These are phyloP conservation scores for Colletotrichum spinosum DNA, from an alignment of 2,329 filamentous ascomycete genomes.

Conservation along the genomic window DNA sequence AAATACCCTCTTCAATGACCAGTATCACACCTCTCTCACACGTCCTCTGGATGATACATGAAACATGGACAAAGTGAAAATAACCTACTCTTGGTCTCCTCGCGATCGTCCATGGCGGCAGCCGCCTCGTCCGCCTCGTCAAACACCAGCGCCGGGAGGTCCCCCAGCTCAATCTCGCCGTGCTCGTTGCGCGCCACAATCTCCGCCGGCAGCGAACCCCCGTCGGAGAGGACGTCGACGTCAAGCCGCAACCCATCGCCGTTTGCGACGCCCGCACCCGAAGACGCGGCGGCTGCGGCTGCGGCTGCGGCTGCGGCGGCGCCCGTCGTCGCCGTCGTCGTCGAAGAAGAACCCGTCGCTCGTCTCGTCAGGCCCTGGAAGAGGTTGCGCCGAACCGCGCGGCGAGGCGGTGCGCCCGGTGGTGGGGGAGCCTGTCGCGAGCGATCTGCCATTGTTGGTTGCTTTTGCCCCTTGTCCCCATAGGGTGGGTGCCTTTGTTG, in stretches of 20 bases:
- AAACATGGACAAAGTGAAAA: too few relatives aligned
- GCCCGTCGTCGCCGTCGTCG: neutral
- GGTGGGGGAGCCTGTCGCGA: slow-evolving; percentile 22
- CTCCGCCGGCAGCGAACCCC: slow-evolving; percentile 50
- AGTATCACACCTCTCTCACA: neutral
- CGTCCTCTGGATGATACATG: too few relatives aligned
- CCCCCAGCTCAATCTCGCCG: slow-evolving; percentile 71
- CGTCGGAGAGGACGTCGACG: slow-evolving; percentile 56
- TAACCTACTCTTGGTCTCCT: slow-evolving; percentile 65
- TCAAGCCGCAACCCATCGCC: slow-evolving; percentile 62
- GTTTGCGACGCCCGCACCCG: neutral
- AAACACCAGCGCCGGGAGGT: slow-evolving; percentile 63
- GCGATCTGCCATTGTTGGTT: slow-evolving; percentile 31
- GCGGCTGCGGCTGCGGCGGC: slow-evolving; percentile 42
- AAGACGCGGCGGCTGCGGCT: slow-evolving; percentile 12
- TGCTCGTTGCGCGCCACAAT: slow-evolving; percentile 73
- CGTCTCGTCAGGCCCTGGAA: slow-evolving; percentile 70
- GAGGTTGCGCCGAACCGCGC: slow-evolving; percentile 63
- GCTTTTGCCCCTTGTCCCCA: slow-evolving; percentile 1
- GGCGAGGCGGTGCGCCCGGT: slow-evolving; percentile 29
- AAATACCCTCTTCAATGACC: slow-evolving; percentile 30
- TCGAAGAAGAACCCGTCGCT: slow-evolving; percentile 55
- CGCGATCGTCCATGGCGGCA: slow-evolving; percentile 61
- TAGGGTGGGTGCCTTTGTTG: neutral
- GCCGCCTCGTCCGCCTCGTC: slow-evolving; percentile 68